Conservation (phyloP, 495 filamentous ascomycete genomes). For the Hyaloscypha bicolor region DNA sequence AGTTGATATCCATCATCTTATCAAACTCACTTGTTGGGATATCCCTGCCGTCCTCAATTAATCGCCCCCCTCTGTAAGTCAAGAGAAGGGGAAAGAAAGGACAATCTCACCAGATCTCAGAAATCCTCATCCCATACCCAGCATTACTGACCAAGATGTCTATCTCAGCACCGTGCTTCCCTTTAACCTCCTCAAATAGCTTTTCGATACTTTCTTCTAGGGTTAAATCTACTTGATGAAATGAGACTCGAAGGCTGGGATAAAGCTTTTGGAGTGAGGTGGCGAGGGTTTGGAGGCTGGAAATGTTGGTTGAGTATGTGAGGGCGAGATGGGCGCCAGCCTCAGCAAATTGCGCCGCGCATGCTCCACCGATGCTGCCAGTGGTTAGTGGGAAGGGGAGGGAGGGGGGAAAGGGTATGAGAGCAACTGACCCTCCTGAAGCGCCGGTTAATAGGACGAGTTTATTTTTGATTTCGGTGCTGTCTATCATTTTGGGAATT, state of each 20-base stretch:
- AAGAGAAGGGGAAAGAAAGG: background rate
- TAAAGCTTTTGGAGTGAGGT: constrained; percentile 10
- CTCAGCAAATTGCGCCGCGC: constrained; percentile 55
- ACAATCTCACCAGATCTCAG: constrained; percentile 52
- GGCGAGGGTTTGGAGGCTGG: constrained; percentile 46
- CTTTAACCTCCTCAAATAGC: constrained; percentile 16
- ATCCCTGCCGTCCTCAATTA: constrained; percentile 14
- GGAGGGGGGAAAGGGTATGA: no score
- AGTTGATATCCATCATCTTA: constrained; percentile 64
- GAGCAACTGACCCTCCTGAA: background rate
- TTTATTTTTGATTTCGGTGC: no score
- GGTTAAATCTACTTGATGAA: constrained; percentile 58
- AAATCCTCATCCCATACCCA: constrained; percentile 53
- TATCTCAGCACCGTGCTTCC: constrained; percentile 3
- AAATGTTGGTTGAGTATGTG: constrained; percentile 58
- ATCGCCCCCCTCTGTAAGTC: background rate
- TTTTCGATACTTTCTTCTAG: constrained; percentile 9
- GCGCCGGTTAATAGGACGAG: no score
- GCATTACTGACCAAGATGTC: constrained; percentile 43
- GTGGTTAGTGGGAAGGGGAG: no score
- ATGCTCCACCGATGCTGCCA: constrained; percentile 57
- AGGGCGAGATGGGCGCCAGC: constrained; percentile 60
- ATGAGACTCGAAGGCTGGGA: constrained; percentile 47
- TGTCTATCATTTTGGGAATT: no score
- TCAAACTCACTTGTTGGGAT: constrained; percentile 63